phyloP scores from a whole-genome alignment of 257 asterid genomes.

The Ilex asprella region DNA sequence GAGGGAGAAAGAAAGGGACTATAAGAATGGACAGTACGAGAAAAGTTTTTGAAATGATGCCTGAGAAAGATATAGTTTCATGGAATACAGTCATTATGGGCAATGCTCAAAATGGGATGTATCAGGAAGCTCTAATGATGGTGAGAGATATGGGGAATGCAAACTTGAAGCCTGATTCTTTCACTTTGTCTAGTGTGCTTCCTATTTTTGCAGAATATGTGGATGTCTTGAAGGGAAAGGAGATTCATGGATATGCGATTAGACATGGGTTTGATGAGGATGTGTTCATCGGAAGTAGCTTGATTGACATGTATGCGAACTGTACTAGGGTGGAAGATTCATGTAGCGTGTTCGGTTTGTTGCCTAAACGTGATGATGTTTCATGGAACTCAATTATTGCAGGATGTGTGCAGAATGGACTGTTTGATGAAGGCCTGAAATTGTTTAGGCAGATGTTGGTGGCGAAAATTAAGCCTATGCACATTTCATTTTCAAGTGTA shows the following conservation, averaged over 20 bases:
- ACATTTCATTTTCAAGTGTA: slow-evolving; percentile 74
- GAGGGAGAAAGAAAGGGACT: slow-evolving; percentile 24
- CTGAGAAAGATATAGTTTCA: slow-evolving; percentile 63
- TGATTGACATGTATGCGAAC: slow-evolving; percentile 89
- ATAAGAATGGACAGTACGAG: slow-evolving; percentile 33
- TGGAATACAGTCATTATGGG: slow-evolving; percentile 89
- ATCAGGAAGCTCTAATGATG: slow-evolving; percentile 49
- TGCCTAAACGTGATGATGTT: slow-evolving; percentile 54
- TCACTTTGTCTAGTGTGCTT: slow-evolving; percentile 68
- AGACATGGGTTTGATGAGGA: slow-evolving; percentile 62
- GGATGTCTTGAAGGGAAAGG: slow-evolving; percentile 68
- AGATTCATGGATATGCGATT: slow-evolving; percentile 70
- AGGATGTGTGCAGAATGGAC: slow-evolving; percentile 76
- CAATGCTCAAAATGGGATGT: slow-evolving; percentile 43
- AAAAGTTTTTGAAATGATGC: slow-evolving; percentile 74
- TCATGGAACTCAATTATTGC: slow-evolving; percentile 83
- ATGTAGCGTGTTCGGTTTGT: slow-evolving; percentile 38
- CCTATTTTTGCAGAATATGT: slow-evolving; percentile 51
- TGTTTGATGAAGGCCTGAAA: slow-evolving; percentile 58
- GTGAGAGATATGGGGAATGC: slow-evolving; percentile 63
- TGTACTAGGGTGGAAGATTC: slow-evolving; percentile 65
- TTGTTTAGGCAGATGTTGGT: slow-evolving; percentile 68
- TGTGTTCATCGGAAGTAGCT: slow-evolving; percentile 63
- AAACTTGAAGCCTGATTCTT: slow-evolving; percentile 62
- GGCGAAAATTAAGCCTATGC: slow-evolving; percentile 54